Base-by-base conservation (phyloP, 2,329 filamentous ascomycete genomes). In the Fusarium irregulare region DNA sequence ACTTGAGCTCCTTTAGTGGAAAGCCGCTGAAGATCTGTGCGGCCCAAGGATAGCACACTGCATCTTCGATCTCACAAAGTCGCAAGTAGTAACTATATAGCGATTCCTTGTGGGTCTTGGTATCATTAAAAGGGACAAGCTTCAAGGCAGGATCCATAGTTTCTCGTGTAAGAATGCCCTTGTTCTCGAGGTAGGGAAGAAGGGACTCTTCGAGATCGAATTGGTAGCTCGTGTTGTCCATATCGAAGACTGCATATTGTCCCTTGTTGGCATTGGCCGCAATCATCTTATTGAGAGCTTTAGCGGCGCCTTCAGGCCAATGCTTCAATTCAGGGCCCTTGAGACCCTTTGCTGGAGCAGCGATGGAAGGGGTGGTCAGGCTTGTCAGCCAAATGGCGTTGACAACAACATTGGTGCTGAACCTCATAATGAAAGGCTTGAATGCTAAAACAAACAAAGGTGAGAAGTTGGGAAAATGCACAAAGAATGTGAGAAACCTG, bases 1-100 rank as follows among this genome's bases (percentile, higher is more conserved):
- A 80, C 73, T 83, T 83, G 37, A 84, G 78, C 64, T 84, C 79
- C 54, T 81, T 78, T 56, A 86, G 77, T 2, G 82, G 77, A 34
- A 83, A 73, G 27, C 81, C 82, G 42, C 78, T 77, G 51, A 80
- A 84, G 59, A 82, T 76, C 62, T 84, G 80, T 1, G 80, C 81
- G 12, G 77, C 78, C 75, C 80, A 83, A 1, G 81, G 81, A 64
- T 84, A 83, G 75, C 82, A 83, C 20, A 84, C 46, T 13, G 76
- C 71, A 23, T 80, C 78, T 53, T 82, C 80, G 30, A 84, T 65
- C 3, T 80, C 81, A 70, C 82, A 84, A 12, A 84, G 75, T 20
- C 82, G 81, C 51, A 74, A 65, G 74, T 83, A 83, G 76, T 83
- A 84, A 77, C 81, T 82, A 77, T 81, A 83, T 9, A 84, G 73